A percentile compares a stretch with the other conserved stretches of the same genome.
Conservation (phyloP, 306 rosid species). For the Quercus robur region DNA sequence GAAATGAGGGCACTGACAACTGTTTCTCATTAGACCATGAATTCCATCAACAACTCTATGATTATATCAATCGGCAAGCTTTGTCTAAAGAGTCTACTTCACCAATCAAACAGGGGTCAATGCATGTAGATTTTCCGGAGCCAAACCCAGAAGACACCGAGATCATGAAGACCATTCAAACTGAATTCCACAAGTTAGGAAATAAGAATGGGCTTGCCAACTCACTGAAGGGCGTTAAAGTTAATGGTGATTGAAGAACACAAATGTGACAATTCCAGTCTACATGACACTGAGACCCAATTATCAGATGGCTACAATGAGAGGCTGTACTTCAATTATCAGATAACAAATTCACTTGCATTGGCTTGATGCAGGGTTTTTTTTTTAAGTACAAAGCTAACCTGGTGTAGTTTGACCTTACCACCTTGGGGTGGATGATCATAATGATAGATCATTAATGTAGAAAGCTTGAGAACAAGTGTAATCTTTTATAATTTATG, state of each 20-base stretch:
- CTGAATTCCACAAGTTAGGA: conserved; percentile 64
- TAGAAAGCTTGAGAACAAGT: conserved; percentile 6
- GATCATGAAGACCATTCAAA: conserved; percentile 64
- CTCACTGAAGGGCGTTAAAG: conserved; percentile 41
- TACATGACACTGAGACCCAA: conserved; percentile 11
- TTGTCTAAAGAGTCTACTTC: conserved; percentile 31
- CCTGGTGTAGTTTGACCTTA: conserved; percentile 19
- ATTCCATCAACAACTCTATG: conserved; percentile 82
- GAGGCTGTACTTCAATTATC: conserved; percentile 15
- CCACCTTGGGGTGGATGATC: conserved; percentile 28
- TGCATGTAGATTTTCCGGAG: conserved; percentile 80
- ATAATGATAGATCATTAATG: conserved; percentile 4
- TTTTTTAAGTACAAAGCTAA: background rate
- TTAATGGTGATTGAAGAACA: conserved; percentile 27
- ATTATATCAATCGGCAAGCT: conserved; percentile 54
- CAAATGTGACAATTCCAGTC: background rate
- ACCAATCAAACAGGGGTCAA: conserved; percentile 65
- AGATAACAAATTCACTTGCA: conserved; percentile 38
- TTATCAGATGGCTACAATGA: conserved; percentile 9
- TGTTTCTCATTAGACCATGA: conserved; percentile 71
- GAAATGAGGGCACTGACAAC: conserved; percentile 34
- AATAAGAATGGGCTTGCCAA: conserved; percentile 48
- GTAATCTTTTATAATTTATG: background rate
- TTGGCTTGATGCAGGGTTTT: conserved; percentile 42
- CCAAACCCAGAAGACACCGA: conserved; percentile 58